A percentile compares a stretch with the other conserved stretches of the same genome.
Evolutionary conservation across 1,284 basidiomycete species (phyloP).

Genomic region (Cryptococcus amylolentus): DNA sequence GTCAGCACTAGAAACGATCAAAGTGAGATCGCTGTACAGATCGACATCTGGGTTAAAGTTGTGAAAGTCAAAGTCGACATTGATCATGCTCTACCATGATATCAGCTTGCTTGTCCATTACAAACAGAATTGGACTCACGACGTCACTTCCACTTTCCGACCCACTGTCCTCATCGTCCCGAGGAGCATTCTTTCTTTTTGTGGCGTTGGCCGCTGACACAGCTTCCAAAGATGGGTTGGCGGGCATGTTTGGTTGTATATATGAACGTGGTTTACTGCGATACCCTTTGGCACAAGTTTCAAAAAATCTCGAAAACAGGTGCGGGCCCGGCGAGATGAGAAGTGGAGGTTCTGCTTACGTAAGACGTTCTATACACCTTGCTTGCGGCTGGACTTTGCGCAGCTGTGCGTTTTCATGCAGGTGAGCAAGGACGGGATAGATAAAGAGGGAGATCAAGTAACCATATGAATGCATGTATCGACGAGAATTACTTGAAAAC

Average conservation of each 20-base stretch:
- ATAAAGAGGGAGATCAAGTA: no score
- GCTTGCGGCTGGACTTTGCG: no score
- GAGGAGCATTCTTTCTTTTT: slow-evolving; percentile 40
- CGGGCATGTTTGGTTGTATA: background rate
- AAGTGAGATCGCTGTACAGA: slow-evolving; percentile 51
- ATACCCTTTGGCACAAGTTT: background rate
- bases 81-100: slow-evolving; percentile 57
- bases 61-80: slow-evolving; percentile 92
- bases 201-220: slow-evolving; percentile 15
- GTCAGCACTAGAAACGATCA: background rate
- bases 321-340: background rate
- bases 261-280: background rate
- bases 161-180: slow-evolving; percentile 38
- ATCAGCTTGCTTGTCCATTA: background rate
- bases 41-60: slow-evolving; percentile 76
- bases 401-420: no score
- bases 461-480: background rate
- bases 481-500: no score
- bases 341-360: no score
- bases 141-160: slow-evolving; percentile 41
- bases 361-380: no score
- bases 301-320: background rate
- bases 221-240: slow-evolving; percentile 13
- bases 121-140: slow-evolving; percentile 20
- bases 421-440: no score